Conservation (phyloP, 1,139 yeast genomes). For the Scheffersomyces lignicola region DNA sequence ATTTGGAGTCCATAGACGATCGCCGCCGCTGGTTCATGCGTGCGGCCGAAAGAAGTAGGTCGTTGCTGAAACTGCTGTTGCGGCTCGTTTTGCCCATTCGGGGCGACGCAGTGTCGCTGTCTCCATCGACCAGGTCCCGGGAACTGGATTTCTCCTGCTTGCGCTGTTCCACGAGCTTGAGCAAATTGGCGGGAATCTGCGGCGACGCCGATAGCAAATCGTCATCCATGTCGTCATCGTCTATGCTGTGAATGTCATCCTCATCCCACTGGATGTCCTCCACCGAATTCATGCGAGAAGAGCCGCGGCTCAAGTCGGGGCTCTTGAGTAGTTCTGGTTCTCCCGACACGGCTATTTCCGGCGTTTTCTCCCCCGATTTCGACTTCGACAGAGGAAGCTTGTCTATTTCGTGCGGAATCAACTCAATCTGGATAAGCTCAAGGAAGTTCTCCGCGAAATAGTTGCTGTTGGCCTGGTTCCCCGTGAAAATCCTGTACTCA, state of each 20-base stretch:
- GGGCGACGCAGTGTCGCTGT: slow-evolving; percentile 32
- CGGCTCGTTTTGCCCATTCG: slow-evolving; percentile 17
- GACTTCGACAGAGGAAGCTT: slow-evolving; percentile 16
- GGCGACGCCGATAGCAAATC: slow-evolving; percentile 62
- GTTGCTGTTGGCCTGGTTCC: slow-evolving; percentile 58
- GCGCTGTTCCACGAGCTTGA: slow-evolving; percentile 55
- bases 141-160: slow-evolving; percentile 31
- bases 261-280: slow-evolving; percentile 18
- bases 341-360: slow-evolving; percentile 7
- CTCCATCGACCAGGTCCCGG: slow-evolving; percentile 15
- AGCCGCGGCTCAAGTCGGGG: slow-evolving; percentile 15
- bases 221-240: slow-evolving; percentile 51
- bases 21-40: slow-evolving; percentile 30
- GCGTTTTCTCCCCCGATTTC: slow-evolving; percentile 4
- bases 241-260: slow-evolving; percentile 22
- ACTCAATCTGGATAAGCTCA: slow-evolving; percentile 64
- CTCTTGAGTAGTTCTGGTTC: slow-evolving; percentile 8
- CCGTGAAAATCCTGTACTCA: slow-evolving; percentile 77
- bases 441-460: slow-evolving; percentile 82
- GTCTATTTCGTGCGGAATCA: slow-evolving; percentile 45
- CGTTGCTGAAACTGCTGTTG: slow-evolving; percentile 24
- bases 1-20: slow-evolving; percentile 36
- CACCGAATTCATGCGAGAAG: slow-evolving; percentile 16
- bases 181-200: slow-evolving; percentile 61
- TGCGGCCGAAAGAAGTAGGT: slow-evolving; percentile 20